Percentiles rank a stretch among this genome's conserved stretches.
Evolutionary conservation across 1,284 basidiomycete genomes (phyloP).

Genomic region (Cystobasidiaceae sp.): DNA sequence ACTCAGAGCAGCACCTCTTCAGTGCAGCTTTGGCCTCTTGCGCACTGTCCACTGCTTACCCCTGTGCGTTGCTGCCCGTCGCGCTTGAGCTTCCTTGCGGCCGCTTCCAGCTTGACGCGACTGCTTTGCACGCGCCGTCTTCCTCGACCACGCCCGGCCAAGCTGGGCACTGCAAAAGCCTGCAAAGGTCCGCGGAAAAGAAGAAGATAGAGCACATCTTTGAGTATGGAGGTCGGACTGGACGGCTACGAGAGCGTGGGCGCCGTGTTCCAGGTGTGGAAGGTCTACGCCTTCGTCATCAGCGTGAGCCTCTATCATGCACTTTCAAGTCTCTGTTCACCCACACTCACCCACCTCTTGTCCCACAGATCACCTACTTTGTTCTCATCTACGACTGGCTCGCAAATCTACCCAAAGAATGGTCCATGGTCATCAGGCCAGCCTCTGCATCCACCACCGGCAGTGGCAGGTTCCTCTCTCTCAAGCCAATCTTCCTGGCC

Average conservation of each 20-base stretch:
- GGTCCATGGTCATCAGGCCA: neutral
- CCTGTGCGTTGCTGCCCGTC: too few species aligned
- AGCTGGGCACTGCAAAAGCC: neutral
- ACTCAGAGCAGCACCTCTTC: too few species aligned
- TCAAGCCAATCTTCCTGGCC: conserved; percentile 14
- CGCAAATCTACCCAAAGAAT: conserved; percentile 8
- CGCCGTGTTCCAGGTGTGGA: conserved; percentile 19
- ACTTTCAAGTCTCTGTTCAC: neutral
- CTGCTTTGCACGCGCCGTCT: too few species aligned
- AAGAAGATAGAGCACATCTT: neutral
- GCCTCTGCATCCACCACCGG: neutral
- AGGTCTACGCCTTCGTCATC: conserved; percentile 10
- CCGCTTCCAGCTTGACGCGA: too few species aligned
- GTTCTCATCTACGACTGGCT: conserved; percentile 22
- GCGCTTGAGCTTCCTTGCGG: too few species aligned
- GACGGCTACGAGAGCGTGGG: conserved; percentile 1
- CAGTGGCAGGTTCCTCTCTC: neutral
- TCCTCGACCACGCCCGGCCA: too few species aligned
- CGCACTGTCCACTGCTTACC: too few species aligned
- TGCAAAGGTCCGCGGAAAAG: neutral
- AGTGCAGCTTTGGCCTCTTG: too few species aligned
- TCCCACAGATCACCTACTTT: conserved; percentile 15
- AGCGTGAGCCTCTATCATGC: conserved; percentile 1
- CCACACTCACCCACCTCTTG: too few species aligned
- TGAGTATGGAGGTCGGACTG: conserved; percentile 2